Percentiles rank a stretch among this genome's conserved stretches.
These are phyloP conservation scores for Botryotinia calthae DNA, from an alignment of 2,329 filamentous ascomycete species.

Conservation along the genomic window DNA sequence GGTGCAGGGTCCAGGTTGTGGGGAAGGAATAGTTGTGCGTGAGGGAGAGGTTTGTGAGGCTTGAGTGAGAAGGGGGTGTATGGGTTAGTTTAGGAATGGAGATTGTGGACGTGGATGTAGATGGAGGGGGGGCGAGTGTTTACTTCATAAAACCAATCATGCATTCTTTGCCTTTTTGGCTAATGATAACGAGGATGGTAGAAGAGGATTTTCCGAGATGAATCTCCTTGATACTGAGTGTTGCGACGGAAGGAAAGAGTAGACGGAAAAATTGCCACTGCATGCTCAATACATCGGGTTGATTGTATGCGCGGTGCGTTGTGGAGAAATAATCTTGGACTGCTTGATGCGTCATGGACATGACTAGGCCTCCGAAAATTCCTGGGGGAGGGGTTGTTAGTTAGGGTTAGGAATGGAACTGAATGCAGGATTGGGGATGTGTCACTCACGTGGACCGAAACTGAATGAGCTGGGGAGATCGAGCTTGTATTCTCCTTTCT, in stretches of 20 bases:
- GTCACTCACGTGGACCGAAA: background rate
- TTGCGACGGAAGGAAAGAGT: background rate
- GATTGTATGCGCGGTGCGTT: background rate
- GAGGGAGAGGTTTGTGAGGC: background rate
- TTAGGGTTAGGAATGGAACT: background rate
- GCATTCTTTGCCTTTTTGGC: background rate
- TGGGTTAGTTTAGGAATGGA: background rate
- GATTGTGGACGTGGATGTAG: background rate
- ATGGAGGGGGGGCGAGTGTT: background rate
- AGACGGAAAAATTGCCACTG: slow-evolving; percentile 2
- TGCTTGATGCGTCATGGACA: background rate
- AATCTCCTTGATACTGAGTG: background rate
- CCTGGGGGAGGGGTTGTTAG: background rate
- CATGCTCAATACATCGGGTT: background rate
- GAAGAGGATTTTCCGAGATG: background rate
- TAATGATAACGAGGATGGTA: background rate
- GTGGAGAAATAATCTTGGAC: background rate
- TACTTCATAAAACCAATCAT: slow-evolving; percentile 5
- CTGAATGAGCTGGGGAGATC: background rate
- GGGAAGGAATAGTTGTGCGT: background rate
- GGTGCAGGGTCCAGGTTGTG: background rate
- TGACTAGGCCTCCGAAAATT: background rate
- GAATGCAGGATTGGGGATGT: background rate
- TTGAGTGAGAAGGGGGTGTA: background rate
- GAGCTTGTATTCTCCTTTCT: background rate